Conservation (phyloP, 768 basidiomycete species). For the Saitozyma podzolica region DNA sequence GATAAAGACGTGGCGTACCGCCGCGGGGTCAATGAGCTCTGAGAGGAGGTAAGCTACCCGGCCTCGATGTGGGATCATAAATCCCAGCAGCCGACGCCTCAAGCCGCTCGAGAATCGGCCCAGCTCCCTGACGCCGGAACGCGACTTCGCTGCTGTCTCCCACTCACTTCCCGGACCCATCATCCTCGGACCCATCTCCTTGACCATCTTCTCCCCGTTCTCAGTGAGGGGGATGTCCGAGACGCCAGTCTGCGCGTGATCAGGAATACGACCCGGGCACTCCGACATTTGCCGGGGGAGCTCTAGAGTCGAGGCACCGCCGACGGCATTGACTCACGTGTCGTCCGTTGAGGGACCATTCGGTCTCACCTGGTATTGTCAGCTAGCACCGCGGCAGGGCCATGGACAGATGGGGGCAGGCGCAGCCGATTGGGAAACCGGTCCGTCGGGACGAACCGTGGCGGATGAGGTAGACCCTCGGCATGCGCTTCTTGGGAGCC, state of each 20-base stretch:
- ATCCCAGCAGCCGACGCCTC: not conserved
- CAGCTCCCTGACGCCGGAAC: not conserved
- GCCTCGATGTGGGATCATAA: not conserved
- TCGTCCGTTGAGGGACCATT: constrained; percentile 81
- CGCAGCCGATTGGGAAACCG: too few relatives aligned
- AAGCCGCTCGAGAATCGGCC: not conserved
- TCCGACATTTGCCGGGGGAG: too few relatives aligned
- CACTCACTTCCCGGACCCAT: constrained; percentile 76
- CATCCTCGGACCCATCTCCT: constrained; percentile 63
- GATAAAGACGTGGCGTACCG: constrained; percentile 71
- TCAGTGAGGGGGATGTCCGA: constrained; percentile 83
- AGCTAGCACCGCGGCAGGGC: not conserved
- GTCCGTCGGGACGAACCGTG: constrained; percentile 60
- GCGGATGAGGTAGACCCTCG: constrained; percentile 74
- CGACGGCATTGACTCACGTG: constrained; percentile 24
- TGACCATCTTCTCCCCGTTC: constrained; percentile 71
- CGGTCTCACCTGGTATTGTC: constrained; percentile 72
- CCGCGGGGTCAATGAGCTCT: constrained; percentile 77
- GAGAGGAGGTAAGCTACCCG: constrained; percentile 4
- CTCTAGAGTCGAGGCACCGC: too few relatives aligned
- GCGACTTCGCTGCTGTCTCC: too few relatives aligned
- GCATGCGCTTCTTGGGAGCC: constrained; percentile 55
- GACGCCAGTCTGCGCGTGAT: constrained; percentile 67
- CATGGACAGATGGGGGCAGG: not conserved
- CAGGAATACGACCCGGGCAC: not conserved